Conservation (phyloP, 1,284 basidiomycete species). For the Vanrija pseudolonga region DNA sequence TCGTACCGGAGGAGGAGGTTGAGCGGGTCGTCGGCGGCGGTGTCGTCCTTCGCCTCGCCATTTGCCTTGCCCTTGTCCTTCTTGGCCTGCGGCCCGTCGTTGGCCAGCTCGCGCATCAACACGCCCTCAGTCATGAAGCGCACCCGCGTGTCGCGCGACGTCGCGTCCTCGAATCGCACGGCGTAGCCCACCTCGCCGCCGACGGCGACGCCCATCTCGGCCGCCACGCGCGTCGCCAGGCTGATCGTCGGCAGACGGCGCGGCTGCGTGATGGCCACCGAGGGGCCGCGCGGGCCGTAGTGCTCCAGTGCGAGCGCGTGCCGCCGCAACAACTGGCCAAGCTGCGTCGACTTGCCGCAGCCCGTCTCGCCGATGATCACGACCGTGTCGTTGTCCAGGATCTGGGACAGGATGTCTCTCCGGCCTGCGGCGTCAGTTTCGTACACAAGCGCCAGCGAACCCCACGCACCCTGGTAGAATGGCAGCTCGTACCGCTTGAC, state of each 20-base stretch:
- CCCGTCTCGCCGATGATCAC: constrained; percentile 95
- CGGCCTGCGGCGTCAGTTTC: constrained; percentile 47
- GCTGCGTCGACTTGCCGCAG: constrained; percentile 95
- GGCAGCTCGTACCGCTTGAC: constrained; percentile 67
- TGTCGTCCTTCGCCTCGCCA: neutral
- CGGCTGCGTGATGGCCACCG: constrained; percentile 87
- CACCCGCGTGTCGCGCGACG: constrained; percentile 63
- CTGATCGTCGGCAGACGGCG: constrained; percentile 90
- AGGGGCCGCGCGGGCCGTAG: constrained; percentile 54
- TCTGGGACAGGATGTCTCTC: constrained; percentile 68
- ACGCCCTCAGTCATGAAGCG: constrained; percentile 98
- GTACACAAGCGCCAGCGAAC: neutral
- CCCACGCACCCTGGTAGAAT: constrained; percentile 64
- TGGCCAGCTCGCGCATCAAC: constrained; percentile 62
- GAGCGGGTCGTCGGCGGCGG: constrained; percentile 6
- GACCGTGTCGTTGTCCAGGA: constrained; percentile 76
- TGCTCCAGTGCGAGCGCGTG: constrained; percentile 31
- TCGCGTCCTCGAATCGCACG: constrained; percentile 72
- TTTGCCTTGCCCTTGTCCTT: neutral
- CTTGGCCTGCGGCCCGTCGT: constrained; percentile 8
- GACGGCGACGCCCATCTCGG: constrained; percentile 60
- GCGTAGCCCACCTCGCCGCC: neutral
- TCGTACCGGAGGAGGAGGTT: constrained; percentile 75
- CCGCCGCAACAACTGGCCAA: constrained; percentile 80
- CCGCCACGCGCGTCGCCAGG: constrained; percentile 81